Evolutionary conservation across 441 rosid genomes (phyloP), one percentile per base, ranked within the genome.

Genomic region (Arabidopsis hybrid): DNA sequence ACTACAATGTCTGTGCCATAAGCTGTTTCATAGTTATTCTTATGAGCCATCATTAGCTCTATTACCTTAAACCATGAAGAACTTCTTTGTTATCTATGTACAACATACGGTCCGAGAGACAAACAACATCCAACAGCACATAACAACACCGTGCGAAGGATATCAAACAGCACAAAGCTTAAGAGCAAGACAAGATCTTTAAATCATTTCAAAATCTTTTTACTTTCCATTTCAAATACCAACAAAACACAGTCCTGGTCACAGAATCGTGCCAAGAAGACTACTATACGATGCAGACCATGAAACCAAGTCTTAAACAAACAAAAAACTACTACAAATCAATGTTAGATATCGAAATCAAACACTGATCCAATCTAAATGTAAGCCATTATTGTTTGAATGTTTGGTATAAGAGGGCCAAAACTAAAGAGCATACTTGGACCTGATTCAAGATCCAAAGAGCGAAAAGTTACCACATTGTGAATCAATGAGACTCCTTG

Each of bases 201-300:
- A 9, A 10, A 43, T 35, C 70, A 64, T 51, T 51, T 51, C 47
- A 3, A 62, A 9, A 5, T 21, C 29, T n/a, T 13, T 39, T 21
- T 64, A 8, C 50, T 55, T 55, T 14, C 8, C 51, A 45, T 35
- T 11, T 46, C 32, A 64, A 11, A 52, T 8, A 62, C 47, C 59
- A 65, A 11, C 59, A 53, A 40, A 26, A 60, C 45, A 53, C 50
- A 43, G 56, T 43, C 6, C 39, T 62, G 2, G 12, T 4, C 29
- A 6, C 13, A 26, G 29, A 26, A 26, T 26, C 29, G 29, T 26
- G 29, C 29, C 29, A 26, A 26, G 29, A 26, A 26, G 29, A 26
- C 29, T 26, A 26, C 29, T 26, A 26, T 3, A 26, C 29, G 29
- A 63, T 31, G 53, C 73, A 40, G 18, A 55, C 17, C 39, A 38